Conservation (phyloP, 2,329 filamentous ascomycete genomes). For the Rugonectria rugulosa region DNA sequence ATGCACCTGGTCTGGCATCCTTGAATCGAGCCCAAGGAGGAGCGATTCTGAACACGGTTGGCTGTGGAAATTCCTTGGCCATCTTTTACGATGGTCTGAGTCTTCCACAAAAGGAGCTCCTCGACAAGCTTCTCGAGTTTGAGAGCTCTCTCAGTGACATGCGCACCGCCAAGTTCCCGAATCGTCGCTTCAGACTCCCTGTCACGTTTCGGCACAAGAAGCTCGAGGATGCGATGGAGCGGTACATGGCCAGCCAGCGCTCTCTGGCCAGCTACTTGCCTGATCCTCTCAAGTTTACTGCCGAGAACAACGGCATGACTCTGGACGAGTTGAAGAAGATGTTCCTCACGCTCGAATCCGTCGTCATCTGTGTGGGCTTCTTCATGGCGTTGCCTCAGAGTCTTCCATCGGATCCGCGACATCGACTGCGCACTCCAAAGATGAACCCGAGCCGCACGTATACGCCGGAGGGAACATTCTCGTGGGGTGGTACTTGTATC, state of each 20-base stretch:
- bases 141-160: slow-evolving; percentile 26
- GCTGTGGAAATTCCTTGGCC: slow-evolving; percentile 15
- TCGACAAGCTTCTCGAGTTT: slow-evolving; percentile 19
- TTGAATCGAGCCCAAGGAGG: slow-evolving; percentile 11
- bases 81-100: slow-evolving; percentile 19
- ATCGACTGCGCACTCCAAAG: slow-evolving; percentile 42
- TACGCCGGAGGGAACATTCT: slow-evolving; percentile 48
- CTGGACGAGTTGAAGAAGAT: slow-evolving; percentile 41
- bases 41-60: slow-evolving; percentile 15
- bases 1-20: slow-evolving; percentile 16
- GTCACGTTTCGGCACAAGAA: slow-evolving; percentile 42
- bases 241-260: slow-evolving; percentile 67
- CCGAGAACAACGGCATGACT: slow-evolving; percentile 46
- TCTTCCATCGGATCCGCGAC: slow-evolving; percentile 41
- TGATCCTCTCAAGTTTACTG: slow-evolving; percentile 62
- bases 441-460: slow-evolving; percentile 45
- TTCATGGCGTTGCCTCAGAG: slow-evolving; percentile 49
- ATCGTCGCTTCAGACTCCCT: slow-evolving; percentile 40
- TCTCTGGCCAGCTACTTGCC: slow-evolving; percentile 67
- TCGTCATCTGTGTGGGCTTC: slow-evolving; percentile 44
- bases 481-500: slow-evolving; percentile 45
- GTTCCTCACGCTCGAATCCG: slow-evolving; percentile 39
- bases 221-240: slow-evolving; percentile 47
- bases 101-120: slow-evolving; percentile 7
- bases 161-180: slow-evolving; percentile 24